Evolutionary conservation across 176 grass and related monocot genomes (phyloP).

Genomic region (Zoysia japonica): DNA sequence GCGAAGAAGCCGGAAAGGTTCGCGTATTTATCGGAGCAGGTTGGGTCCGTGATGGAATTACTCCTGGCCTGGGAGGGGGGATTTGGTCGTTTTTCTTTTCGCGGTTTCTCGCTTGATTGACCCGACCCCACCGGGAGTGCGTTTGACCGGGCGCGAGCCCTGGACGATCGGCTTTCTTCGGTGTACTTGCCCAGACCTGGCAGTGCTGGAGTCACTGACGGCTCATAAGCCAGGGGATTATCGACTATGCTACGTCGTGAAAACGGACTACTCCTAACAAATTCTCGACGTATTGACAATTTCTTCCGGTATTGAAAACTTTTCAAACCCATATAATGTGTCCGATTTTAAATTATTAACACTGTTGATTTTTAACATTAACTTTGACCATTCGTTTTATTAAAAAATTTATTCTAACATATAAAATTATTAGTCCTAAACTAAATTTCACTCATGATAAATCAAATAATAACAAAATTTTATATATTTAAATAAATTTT

Average conservation of each 20-base stretch:
- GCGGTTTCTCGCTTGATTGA: constrained; percentile 35
- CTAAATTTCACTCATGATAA: too few relatives aligned
- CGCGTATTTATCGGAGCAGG: constrained; percentile 37
- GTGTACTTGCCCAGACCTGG: neutral
- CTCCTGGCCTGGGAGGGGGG: neutral
- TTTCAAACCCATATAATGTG: neutral
- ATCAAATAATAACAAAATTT: too few relatives aligned
- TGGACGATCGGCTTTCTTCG: neutral
- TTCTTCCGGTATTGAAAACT: neutral
- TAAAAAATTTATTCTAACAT: too few relatives aligned
- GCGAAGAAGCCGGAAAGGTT: neutral
- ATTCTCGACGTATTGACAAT: neutral
- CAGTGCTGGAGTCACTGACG: neutral
- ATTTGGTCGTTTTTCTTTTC: neutral
- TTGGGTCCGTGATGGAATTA: neutral
- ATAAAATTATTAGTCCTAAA: too few relatives aligned
- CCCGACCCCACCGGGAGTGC: neutral
- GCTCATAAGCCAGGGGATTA: too few relatives aligned
- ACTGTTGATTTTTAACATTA: too few relatives aligned
- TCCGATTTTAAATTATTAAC: too few relatives aligned
- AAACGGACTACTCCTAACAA: neutral
- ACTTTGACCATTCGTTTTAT: too few relatives aligned
- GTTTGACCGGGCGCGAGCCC: constrained; percentile 30
- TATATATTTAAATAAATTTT: too few relatives aligned
- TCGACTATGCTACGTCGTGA: too few relatives aligned